Conservation (phyloP, 805 yeast species). For the Jamesozyma lodderae region DNA sequence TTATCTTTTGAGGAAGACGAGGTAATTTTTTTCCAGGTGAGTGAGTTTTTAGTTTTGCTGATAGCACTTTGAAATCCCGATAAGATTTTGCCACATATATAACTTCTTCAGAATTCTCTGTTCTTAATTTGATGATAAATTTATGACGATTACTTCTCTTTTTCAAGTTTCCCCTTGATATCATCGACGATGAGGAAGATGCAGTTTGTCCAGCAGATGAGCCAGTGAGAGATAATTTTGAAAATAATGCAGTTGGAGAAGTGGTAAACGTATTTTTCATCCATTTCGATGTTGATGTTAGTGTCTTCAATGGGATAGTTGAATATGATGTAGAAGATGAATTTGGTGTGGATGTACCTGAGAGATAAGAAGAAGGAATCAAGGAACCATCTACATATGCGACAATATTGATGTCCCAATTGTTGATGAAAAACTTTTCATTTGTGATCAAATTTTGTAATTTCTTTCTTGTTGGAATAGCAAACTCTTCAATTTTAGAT, state of each 20-base stretch:
- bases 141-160: slow-evolving; percentile 23
- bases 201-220: slow-evolving; percentile 3
- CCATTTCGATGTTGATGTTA: slow-evolving; percentile 20
- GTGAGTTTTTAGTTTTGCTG: slow-evolving; percentile 39
- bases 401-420: slow-evolving; percentile 54
- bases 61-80: slow-evolving; percentile 55
- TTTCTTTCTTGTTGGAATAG: slow-evolving; percentile 36
- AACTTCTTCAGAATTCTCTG: slow-evolving; percentile 27
- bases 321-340: slow-evolving; percentile 1
- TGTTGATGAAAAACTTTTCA: slow-evolving; percentile 37
- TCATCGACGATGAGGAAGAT: too few species aligned
- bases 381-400: slow-evolving; percentile 40
- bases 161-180: background rate
- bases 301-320: slow-evolving; percentile 4
- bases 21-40: slow-evolving; percentile 68
- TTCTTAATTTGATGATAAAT: slow-evolving; percentile 42
- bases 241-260: slow-evolving; percentile 19
- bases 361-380: background rate
- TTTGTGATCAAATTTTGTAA: slow-evolving; percentile 27
- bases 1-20: slow-evolving; percentile 47
- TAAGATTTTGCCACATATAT: slow-evolving; percentile 52
- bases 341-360: background rate
- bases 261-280: slow-evolving; percentile 22
- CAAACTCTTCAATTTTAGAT: slow-evolving; percentile 27
- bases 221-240: slow-evolving; percentile 20